These are phyloP conservation scores for Hibiscus syriacus DNA, from an alignment of 345 rosid genomes.

Conservation along the genomic window DNA sequence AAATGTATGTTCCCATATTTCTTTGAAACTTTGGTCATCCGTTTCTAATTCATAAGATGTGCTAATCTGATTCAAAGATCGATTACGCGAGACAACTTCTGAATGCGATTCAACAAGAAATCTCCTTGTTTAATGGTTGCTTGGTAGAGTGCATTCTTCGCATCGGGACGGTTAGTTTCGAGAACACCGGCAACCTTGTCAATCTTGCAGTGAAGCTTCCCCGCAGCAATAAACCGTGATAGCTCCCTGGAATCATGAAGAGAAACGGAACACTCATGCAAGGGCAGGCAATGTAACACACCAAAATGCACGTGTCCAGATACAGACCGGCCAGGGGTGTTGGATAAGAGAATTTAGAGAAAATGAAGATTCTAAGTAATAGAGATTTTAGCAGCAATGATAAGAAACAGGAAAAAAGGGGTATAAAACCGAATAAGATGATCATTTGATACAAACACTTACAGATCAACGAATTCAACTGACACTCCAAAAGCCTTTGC, in stretches of 20 bases:
- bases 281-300: not conserved
- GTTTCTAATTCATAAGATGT: not conserved
- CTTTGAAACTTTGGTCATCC: not conserved
- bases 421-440: not conserved
- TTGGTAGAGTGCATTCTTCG: no score
- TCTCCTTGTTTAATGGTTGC: slow-evolving; percentile 39
- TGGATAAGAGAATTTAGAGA: not conserved
- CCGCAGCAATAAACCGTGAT: slow-evolving; percentile 92
- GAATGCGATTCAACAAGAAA: slow-evolving; percentile 91
- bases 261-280: not conserved
- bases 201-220: slow-evolving; percentile 98
- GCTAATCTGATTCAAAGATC: slow-evolving; percentile 49
- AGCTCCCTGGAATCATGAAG: slow-evolving; percentile 63
- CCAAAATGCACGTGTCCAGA: no score
- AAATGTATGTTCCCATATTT: not conserved
- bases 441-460: slow-evolving; percentile 28
- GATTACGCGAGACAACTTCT: slow-evolving; percentile 93
- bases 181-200: no score
- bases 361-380: not conserved
- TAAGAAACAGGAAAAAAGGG: not conserved
- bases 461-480: slow-evolving; percentile 87
- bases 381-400: not conserved
- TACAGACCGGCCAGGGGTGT: not conserved
- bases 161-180: no score
- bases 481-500: slow-evolving; percentile 97